Conservation (phyloP, 1,284 basidiomycete genomes). For the Rhodotorula sp. region DNA sequence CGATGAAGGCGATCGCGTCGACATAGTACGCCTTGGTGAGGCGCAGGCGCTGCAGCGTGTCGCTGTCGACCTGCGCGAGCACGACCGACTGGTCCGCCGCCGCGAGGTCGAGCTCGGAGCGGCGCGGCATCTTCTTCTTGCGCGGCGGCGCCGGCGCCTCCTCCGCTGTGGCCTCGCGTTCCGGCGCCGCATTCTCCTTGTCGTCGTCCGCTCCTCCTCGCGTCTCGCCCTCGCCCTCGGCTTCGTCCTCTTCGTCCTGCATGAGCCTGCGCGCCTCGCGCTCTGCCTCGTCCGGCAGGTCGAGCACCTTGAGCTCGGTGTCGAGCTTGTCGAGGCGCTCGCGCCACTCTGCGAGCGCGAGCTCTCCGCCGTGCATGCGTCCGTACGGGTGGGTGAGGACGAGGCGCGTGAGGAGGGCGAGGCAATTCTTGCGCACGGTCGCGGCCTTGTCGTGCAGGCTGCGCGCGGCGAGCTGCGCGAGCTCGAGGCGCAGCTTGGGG, state of each 20-base stretch:
- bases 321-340: slow-evolving; percentile 62
- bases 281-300: slow-evolving; percentile 56
- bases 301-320: slow-evolving; percentile 61
- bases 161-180: slow-evolving; percentile 53
- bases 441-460: slow-evolving; percentile 89
- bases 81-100: slow-evolving; percentile 63
- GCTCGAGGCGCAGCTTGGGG: slow-evolving; percentile 77
- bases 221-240: slow-evolving; percentile 43
- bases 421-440: slow-evolving; percentile 80
- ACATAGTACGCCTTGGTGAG: slow-evolving; percentile 82
- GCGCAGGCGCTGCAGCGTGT: slow-evolving; percentile 67
- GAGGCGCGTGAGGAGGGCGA: slow-evolving; percentile 73
- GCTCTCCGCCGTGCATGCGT: slow-evolving; percentile 75
- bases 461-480: slow-evolving; percentile 73
- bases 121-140: slow-evolving; percentile 29
- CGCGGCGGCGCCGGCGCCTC: slow-evolving; percentile 44
- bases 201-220: slow-evolving; percentile 48
- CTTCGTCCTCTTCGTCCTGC: slow-evolving; percentile 52
- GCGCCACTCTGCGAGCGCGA: slow-evolving; percentile 75
- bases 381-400: slow-evolving; percentile 89
- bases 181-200: slow-evolving; percentile 50
- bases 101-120: slow-evolving; percentile 48
- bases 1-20: slow-evolving; percentile 85
- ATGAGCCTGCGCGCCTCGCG: slow-evolving; percentile 48
- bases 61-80: slow-evolving; percentile 43